Conservation (phyloP, 108 stramenopile species). For the Skeletonema tropicum region DNA sequence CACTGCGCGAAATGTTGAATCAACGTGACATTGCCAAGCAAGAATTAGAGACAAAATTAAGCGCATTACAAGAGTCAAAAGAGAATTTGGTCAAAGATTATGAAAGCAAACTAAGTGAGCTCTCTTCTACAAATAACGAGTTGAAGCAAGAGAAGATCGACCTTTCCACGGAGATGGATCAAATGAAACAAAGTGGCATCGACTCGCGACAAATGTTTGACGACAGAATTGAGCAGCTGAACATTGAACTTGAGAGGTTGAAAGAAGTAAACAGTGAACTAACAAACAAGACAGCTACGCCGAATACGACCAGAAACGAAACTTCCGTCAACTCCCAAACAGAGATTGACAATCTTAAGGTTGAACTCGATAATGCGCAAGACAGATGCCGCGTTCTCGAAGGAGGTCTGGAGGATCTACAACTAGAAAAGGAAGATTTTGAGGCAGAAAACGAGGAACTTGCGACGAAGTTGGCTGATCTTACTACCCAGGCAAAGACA, state of each 20-base stretch:
- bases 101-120: neutral
- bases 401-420: constrained; percentile 3
- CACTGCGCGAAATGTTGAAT: neutral
- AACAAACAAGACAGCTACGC: no score
- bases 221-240: constrained; percentile 11
- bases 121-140: neutral
- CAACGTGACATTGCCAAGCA: neutral
- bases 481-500: constrained; percentile 42
- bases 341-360: neutral
- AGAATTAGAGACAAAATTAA: neutral
- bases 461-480: constrained; percentile 24
- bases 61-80: neutral
- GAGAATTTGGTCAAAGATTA: neutral
- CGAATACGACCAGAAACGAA: neutral
- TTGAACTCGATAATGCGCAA: neutral
- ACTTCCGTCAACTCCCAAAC: neutral
- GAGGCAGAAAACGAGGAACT: constrained; percentile 33
- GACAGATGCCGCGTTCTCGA: neutral
- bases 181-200: neutral
- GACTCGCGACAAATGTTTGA: neutral
- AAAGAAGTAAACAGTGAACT: constrained; percentile 7
- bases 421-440: constrained; percentile 2
- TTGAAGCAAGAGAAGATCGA: neutral
- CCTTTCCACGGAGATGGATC: neutral
- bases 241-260: constrained; percentile 8